Evolutionary conservation across 2,329 filamentous ascomycete genomes (phyloP).

Genomic region (Arthrobotrys pseudoclavata): DNA sequence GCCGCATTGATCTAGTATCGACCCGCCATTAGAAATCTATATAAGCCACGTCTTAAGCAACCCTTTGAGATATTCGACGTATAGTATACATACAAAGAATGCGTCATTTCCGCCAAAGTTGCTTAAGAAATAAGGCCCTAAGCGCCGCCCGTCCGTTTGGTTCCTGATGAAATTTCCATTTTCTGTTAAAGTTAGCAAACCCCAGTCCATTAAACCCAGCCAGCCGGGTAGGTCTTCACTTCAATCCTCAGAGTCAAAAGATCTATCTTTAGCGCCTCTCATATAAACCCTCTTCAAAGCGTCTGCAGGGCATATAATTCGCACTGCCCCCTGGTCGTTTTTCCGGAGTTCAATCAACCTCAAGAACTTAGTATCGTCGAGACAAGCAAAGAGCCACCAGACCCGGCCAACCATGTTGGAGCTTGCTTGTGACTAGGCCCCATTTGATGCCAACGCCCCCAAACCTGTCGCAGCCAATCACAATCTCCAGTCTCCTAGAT

Average conservation of each 20-base stretch:
- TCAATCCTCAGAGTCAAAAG: constrained; percentile 22
- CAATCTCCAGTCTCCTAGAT: constrained; percentile 31
- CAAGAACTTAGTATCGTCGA: constrained; percentile 20
- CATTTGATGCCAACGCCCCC: constrained; percentile 52
- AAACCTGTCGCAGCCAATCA: constrained; percentile 50
- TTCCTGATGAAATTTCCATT: constrained; percentile 49
- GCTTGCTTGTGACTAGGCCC: constrained; percentile 54
- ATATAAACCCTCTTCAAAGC: constrained; percentile 30
- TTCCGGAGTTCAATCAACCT: constrained; percentile 19
- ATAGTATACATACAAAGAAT: constrained; percentile 13
- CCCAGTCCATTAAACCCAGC: constrained; percentile 52
- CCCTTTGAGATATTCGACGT: constrained; percentile 11
- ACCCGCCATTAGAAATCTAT: constrained; percentile 18
- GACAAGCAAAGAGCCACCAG: constrained; percentile 26
- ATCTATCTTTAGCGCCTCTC: constrained; percentile 55
- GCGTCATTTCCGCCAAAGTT: constrained; percentile 45
- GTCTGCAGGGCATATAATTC: constrained; percentile 34
- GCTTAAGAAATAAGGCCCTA: constrained; percentile 22
- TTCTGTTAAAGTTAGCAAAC: constrained; percentile 45
- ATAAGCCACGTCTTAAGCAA: constrained; percentile 36
- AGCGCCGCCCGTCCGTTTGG: constrained; percentile 44
- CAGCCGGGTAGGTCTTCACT: constrained; percentile 52
- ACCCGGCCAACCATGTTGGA: constrained; percentile 52
- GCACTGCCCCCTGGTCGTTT: constrained; percentile 28
- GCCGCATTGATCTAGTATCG: not conserved